Evolutionary conservation across 176 grass and related monocot genomes (phyloP), one percentile per base, ranked within the genome.

Genomic region (Triticum urartu): DNA sequence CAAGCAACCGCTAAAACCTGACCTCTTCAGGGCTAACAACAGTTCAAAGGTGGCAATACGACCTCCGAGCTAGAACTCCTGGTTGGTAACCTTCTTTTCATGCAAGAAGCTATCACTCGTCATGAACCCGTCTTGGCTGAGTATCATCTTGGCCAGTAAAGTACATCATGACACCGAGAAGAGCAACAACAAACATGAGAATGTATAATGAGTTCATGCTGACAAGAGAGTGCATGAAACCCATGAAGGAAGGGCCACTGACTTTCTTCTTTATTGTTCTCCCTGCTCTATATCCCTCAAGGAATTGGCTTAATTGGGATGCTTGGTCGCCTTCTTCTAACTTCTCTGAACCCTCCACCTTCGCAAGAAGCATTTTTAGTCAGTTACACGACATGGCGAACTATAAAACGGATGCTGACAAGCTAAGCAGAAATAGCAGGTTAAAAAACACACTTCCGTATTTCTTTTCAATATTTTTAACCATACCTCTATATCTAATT

Each of bases 251-350:
- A 85, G 97, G 97, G 0, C 94, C 97, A 2, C 48, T 94, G 34
- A 96, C 84, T 92, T 94, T 92, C 70, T 94, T 98, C 65, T 89
- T 94, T 75, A 81, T 95, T 54, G 85, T 98, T 86, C 86, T 98
- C 60, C 93, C 97, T 91, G 90, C 88, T 82, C 92, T 96, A 61
- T 98, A 95, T 70, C 92, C 94, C 87, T 99, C 94, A 32, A 99
- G 92, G 80, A 99, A 99, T 74, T 75, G 88, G 77, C 92, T 96
- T 86, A 99, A 71, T 78, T 99, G 94, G 39, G 94, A 91, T 74
- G 90, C 86, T 83, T 86, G 94, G 58, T 96, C 94, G 50, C 88
- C 87, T 80, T 94, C 94, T 88, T 94, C 92, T 87, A 96, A 63
- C 72, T 30, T 88, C 77, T 94, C 97, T 64, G 87, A 96, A 43